phyloP scores from a whole-genome alignment of 305 asterid species.

The Petunia hybrid region DNA sequence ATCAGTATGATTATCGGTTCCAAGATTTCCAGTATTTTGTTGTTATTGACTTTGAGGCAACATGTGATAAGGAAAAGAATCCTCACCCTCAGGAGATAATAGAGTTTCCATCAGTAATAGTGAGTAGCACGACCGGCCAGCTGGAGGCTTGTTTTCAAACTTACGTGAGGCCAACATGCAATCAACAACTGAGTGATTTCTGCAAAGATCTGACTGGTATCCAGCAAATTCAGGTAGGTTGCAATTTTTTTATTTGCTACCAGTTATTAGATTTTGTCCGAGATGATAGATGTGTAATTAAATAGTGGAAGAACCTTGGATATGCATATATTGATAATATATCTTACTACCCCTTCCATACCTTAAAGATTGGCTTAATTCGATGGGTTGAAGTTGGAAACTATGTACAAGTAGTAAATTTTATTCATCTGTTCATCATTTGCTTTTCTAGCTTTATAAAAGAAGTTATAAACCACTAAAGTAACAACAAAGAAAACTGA shows the following conservation, averaged over 20 bases:
- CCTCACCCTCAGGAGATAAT: slow-evolving; percentile 93
- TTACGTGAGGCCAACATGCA: slow-evolving; percentile 84
- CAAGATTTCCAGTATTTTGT: slow-evolving; percentile 83
- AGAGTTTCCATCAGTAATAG: slow-evolving; percentile 92
- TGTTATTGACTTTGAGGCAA: slow-evolving; percentile 92
- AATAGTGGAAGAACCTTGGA: slow-evolving; percentile 10
- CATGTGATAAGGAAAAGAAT: slow-evolving; percentile 77
- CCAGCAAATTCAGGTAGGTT: slow-evolving; percentile 83
- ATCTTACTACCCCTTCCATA: neutral
- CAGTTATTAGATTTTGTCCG: neutral
- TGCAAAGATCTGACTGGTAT: slow-evolving; percentile 94
- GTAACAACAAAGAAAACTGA: slow-evolving; percentile 8
- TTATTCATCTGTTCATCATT: slow-evolving; percentile 15
- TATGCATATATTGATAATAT: slow-evolving; percentile 2
- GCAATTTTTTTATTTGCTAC: slow-evolving; percentile 20
- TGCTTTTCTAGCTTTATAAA: neutral
- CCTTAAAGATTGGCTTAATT: slow-evolving; percentile 7
- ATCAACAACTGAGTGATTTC: slow-evolving; percentile 77
- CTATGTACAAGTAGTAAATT: neutral
- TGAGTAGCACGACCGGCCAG: slow-evolving; percentile 73
- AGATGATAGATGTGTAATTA: neutral
- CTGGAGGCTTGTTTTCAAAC: slow-evolving; percentile 83
- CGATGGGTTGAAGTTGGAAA: slow-evolving; percentile 26
- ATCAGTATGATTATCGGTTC: slow-evolving; percentile 56
- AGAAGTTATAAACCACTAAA: neutral